These are phyloP conservation scores for Rhizopogon salebrosus DNA, from an alignment of 768 basidiomycete species.

Conservation along the genomic window DNA sequence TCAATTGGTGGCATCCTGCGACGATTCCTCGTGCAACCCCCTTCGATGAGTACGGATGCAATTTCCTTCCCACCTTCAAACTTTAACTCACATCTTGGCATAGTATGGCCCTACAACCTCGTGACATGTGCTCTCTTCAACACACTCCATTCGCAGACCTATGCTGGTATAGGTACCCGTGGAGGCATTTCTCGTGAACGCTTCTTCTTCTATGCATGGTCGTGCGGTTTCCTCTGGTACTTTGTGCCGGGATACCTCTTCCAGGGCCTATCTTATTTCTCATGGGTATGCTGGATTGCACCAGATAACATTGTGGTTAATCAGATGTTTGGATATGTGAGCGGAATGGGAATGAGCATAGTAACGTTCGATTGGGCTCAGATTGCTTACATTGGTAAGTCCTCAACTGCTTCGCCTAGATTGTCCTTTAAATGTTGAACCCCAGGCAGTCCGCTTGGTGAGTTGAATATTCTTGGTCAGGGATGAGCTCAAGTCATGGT, in stretches of 20 bases:
- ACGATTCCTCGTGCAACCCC: slow-evolving; percentile 55
- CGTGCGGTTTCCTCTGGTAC: slow-evolving; percentile 36
- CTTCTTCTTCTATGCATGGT: slow-evolving; percentile 44
- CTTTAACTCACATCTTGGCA: neutral
- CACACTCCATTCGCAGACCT: slow-evolving; percentile 58
- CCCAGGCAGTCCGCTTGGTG: slow-evolving; percentile 51
- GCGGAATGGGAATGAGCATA: slow-evolving; percentile 61
- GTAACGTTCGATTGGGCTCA: slow-evolving; percentile 83
- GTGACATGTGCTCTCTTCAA: slow-evolving; percentile 71
- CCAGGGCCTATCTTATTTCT: slow-evolving; percentile 57
- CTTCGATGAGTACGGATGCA: slow-evolving; percentile 46
- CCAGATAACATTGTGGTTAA: slow-evolving; percentile 68
- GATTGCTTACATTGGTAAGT: slow-evolving; percentile 33
- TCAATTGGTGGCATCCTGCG: slow-evolving; percentile 55
- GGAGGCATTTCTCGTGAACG: slow-evolving; percentile 48
- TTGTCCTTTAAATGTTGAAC: neutral
- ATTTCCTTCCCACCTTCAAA: neutral
- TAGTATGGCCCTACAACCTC: slow-evolving; percentile 71
- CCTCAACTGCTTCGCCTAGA: neutral
- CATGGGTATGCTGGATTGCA: slow-evolving; percentile 61
- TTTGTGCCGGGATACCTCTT: slow-evolving; percentile 74
- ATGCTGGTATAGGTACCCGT: slow-evolving; percentile 36
- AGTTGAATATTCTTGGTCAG: slow-evolving; percentile 13
- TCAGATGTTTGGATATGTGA: slow-evolving; percentile 63
- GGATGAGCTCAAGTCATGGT: neutral